A percentile compares a stretch with the other conserved stretches of the same genome.
Evolutionary conservation across 2,329 filamentous ascomycete genomes (phyloP).

Genomic region (Berkeleyomyces rouxiae): DNA sequence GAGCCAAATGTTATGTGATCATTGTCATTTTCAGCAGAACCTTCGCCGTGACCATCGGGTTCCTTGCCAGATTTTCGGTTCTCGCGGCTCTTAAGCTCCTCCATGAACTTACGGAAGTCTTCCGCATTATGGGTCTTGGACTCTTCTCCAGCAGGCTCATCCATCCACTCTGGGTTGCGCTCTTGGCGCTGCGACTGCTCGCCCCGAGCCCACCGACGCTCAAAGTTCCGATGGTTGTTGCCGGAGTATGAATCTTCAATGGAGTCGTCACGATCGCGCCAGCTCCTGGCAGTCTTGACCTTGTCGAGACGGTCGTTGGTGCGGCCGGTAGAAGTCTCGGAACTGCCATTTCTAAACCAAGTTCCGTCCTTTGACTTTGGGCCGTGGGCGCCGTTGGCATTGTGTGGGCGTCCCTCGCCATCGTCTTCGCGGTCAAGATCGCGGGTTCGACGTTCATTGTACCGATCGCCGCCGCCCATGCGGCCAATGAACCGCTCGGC

Average conservation of each 20-base stretch:
- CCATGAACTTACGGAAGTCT: constrained; percentile 90
- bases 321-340: constrained; percentile 21
- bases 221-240: constrained; percentile 21
- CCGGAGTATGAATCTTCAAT: constrained; percentile 40
- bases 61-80: constrained; percentile 11
- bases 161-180: constrained; percentile 83
- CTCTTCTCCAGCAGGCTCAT: constrained; percentile 53
- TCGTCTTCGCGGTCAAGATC: constrained; percentile 38
- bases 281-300: constrained; percentile 31
- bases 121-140: constrained; percentile 63
- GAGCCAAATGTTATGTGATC: background rate
- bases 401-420: constrained; percentile 34
- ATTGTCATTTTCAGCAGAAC: constrained; percentile 22
- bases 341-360: constrained; percentile 49
- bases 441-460: constrained; percentile 28
- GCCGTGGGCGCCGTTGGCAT: constrained; percentile 35
- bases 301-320: constrained; percentile 39
- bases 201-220: constrained; percentile 40
- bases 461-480: constrained; percentile 37
- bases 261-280: constrained; percentile 37
- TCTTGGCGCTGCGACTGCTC: constrained; percentile 42
- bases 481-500: constrained; percentile 53
- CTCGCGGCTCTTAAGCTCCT: constrained; percentile 56
- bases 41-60: constrained; percentile 15
- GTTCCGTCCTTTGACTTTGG: constrained; percentile 50